phyloP scores from a whole-genome alignment of 139 green algal genomes.

The Astrephomene gubernaculifera region DNA sequence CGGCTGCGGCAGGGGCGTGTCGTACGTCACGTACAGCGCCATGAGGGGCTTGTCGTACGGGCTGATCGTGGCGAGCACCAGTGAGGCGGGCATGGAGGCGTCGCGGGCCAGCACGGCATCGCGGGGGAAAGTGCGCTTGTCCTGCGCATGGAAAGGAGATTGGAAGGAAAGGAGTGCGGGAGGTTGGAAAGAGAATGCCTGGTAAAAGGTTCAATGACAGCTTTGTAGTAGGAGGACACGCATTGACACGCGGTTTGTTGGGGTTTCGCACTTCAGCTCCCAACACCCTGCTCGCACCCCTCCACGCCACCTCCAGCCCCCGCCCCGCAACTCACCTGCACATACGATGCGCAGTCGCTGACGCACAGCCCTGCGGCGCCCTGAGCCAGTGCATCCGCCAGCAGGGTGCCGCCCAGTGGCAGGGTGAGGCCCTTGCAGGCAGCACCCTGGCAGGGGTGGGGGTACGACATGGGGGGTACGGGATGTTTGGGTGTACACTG shows the following conservation, averaged over 20 bases:
- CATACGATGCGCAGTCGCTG: slow-evolving; percentile 14
- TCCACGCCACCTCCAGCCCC: too few species aligned
- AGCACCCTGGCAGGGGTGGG: not conserved
- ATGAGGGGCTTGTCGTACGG: not conserved
- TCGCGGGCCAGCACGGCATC: slow-evolving; percentile 17
- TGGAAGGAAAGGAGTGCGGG: not conserved
- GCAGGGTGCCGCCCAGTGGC: slow-evolving; percentile 6
- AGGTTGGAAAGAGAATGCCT: not conserved
- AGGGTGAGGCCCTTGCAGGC: slow-evolving; percentile 32
- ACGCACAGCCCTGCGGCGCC: slow-evolving; percentile 11
- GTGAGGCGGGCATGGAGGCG: not conserved
- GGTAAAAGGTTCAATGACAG: too few species aligned
- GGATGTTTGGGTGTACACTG: too few species aligned
- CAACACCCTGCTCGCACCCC: too few species aligned
- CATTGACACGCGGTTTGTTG: too few species aligned
- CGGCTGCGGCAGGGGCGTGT: not conserved
- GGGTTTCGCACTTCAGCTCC: too few species aligned
- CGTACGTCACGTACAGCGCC: slow-evolving; percentile 30
- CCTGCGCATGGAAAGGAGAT: not conserved
- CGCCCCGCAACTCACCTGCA: too few species aligned
- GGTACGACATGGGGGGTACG: too few species aligned
- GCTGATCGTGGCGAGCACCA: slow-evolving; percentile 22
- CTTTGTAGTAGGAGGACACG: not conserved
- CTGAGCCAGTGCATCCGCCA: slow-evolving; percentile 20
- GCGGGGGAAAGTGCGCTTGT: slow-evolving; percentile 18